Conservation (phyloP, 805 yeast species). For the Limtongia smithiae region DNA sequence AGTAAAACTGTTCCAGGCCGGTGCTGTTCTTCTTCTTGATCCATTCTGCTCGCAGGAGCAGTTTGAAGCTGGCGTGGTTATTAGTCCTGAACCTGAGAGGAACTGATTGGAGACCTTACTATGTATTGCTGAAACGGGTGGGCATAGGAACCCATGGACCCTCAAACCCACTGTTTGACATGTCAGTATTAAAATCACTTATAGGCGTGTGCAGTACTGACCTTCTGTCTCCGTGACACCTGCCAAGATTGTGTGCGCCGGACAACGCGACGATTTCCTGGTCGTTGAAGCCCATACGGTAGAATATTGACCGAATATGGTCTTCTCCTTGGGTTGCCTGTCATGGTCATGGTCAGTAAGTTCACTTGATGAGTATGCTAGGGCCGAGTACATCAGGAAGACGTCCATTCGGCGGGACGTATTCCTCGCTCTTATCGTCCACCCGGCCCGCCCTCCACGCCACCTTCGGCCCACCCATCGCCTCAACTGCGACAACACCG, state of each 20-base stretch:
- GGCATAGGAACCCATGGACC: constrained; percentile 88
- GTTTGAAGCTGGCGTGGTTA: constrained; percentile 42
- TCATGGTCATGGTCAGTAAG: background rate
- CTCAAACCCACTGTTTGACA: constrained; percentile 58
- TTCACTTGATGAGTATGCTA: background rate
- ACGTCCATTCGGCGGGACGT: constrained; percentile 63
- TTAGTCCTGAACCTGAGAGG: too few relatives aligned
- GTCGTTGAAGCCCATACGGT: constrained; percentile 64
- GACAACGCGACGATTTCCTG: constrained; percentile 69
- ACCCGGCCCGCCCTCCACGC: constrained; percentile 77
- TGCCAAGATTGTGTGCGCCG: constrained; percentile 75
- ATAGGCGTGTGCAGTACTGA: background rate
- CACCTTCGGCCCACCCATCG: constrained; percentile 70
- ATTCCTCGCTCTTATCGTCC: constrained; percentile 48
- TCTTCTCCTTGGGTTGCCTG: constrained; percentile 57
- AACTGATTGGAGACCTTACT: too few relatives aligned
- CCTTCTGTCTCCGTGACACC: constrained; percentile 56
- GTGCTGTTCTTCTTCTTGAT: constrained; percentile 38
- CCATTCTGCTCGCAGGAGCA: constrained; percentile 56
- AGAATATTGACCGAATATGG: constrained; percentile 62
- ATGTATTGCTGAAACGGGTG: constrained; percentile 69
- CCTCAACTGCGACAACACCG: constrained; percentile 76
- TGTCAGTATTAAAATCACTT: background rate
- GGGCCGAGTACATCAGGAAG: constrained; percentile 50
- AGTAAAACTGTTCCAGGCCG: constrained; percentile 52